Percentiles rank a stretch among this genome's conserved stretches.
These are phyloP conservation scores for Citeromyces hawaiiensis DNA, from an alignment of 1,139 yeast species.

Conservation along the genomic window DNA sequence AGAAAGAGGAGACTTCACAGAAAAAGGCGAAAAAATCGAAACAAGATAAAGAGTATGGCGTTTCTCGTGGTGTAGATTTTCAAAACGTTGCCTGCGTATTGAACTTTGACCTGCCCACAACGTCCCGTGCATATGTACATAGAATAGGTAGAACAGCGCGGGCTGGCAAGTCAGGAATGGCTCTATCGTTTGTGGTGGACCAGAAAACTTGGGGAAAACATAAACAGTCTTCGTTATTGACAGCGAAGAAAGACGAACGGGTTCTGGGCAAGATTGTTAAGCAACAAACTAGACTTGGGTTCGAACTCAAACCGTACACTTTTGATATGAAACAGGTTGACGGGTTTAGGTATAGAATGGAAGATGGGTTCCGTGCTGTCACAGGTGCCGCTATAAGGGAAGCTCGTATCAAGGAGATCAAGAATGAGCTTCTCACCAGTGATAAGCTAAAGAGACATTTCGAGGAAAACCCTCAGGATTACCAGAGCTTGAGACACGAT, in stretches of 20 bases:
- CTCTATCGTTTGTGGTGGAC: conserved; percentile 86
- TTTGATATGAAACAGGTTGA: conserved; percentile 91
- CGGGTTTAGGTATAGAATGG: conserved; percentile 92
- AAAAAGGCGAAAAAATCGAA: conserved; percentile 20
- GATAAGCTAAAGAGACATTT: conserved; percentile 90
- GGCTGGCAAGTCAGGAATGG: conserved; percentile 93
- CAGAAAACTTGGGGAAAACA: conserved; percentile 80
- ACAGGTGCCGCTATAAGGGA: conserved; percentile 85
- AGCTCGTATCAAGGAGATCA: conserved; percentile 84
- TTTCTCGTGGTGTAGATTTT: conserved; percentile 95
- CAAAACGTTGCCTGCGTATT: conserved; percentile 92
- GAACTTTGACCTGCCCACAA: conserved; percentile 87
- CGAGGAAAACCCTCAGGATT: conserved; percentile 96
- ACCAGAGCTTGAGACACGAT: conserved; percentile 81
- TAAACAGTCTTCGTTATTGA: conserved; percentile 57
- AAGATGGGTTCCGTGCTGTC: conserved; percentile 93
- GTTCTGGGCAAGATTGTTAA: conserved; percentile 63
- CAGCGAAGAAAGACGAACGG: conserved; percentile 79
- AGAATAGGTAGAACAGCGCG: conserved; percentile 97
- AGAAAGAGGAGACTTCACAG: conserved; percentile 10
- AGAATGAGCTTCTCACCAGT: conserved; percentile 75
- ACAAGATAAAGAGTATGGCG: conserved; percentile 73
- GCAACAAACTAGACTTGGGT: conserved; percentile 65
- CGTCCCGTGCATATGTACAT: conserved; percentile 84
- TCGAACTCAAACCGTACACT: conserved; percentile 64